Percentiles rank a stretch among this genome's conserved stretches.
Conservation (phyloP, 257 asterid genomes). For the Galeopsis tetrahit region DNA sequence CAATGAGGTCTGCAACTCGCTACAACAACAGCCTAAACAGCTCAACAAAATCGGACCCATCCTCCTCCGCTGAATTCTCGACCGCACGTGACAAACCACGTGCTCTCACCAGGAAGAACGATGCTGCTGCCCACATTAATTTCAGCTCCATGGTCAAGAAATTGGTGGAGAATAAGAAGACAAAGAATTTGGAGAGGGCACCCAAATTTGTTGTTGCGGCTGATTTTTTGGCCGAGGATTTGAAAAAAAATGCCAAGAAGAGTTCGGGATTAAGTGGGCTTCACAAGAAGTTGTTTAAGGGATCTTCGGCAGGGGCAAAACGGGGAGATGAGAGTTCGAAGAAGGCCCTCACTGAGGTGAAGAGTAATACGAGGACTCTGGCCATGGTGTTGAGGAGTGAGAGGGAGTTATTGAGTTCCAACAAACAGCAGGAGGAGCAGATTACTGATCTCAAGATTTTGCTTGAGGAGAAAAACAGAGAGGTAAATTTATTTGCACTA, state of each 20-base stretch:
- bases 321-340: conserved; percentile 57
- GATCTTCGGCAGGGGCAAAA: conserved; percentile 49
- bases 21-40: conserved; percentile 60
- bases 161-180: conserved; percentile 66
- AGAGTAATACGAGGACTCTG: conserved; percentile 79
- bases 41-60: conserved; percentile 72
- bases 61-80: conserved; percentile 65
- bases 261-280: conserved; percentile 59
- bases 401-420: conserved; percentile 78
- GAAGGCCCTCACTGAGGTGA: conserved; percentile 85
- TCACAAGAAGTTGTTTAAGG: conserved; percentile 85
- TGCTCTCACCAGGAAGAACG: conserved; percentile 47
- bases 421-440: conserved; percentile 66
- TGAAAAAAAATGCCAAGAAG: conserved; percentile 67
- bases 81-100: conserved; percentile 42
- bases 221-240: conserved; percentile 70
- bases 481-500: conserved; percentile 45
- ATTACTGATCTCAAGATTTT: conserved; percentile 64
- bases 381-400: conserved; percentile 95
- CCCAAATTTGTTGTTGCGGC: conserved; percentile 56
- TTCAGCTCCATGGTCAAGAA: conserved; percentile 73
- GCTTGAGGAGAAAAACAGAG: conserved; percentile 73
- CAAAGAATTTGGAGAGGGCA: conserved; percentile 43
- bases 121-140: conserved; percentile 38
- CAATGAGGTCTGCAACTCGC: conserved; percentile 76